Evolutionary conservation across 805 yeast genomes (phyloP), one percentile per base, ranked within the genome.

Genomic region (Wickerhamiella sergipiensis): DNA sequence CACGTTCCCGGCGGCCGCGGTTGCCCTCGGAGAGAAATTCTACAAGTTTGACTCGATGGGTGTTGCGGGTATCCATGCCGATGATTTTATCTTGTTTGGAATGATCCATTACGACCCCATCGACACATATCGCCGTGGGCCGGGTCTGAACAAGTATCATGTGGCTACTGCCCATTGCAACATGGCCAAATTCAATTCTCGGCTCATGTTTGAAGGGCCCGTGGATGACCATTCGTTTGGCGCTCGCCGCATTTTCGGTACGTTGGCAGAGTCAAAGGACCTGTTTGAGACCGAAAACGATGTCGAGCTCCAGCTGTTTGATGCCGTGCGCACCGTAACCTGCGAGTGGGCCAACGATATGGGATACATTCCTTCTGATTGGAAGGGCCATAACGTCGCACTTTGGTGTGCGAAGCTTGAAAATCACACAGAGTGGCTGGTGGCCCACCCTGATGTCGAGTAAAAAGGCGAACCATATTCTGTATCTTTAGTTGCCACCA

Each of bases 61-160:
- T 5, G 40, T 36, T 36, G 40, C 40, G 7, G 40, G 40, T 36
- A 63, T 69, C 46, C 77, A 78, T 9, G 43, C 53, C 48, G 50
- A 51, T 45, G 12, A 19, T 18, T 58, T 23, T 54, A 50, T 51
- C 33, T 57, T 60, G n/a, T 54, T 33, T 47, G 56, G 57, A 6
- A 85, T 85, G 87, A 81, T 83, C 5, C 95, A 85, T 63, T 77
- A 71, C 54, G 79, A 82, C 60, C 86, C 89, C 3, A 64, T 72
- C n/a, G 74, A 74, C 45, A 29, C 46, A 24, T 40, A 33, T 10
- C 9, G 21, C 17, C 18, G 19, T 24, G 22, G 22, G 2, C 43
- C 22, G 4, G 24, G 19, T 18, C 40, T 4, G 18, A 18, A 42
- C 6, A 13, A 12, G 21, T 50, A 49, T 43, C 38, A 19, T 42